phyloP scores from a whole-genome alignment of 306 rosid species.

The Arachis hypogaea region DNA sequence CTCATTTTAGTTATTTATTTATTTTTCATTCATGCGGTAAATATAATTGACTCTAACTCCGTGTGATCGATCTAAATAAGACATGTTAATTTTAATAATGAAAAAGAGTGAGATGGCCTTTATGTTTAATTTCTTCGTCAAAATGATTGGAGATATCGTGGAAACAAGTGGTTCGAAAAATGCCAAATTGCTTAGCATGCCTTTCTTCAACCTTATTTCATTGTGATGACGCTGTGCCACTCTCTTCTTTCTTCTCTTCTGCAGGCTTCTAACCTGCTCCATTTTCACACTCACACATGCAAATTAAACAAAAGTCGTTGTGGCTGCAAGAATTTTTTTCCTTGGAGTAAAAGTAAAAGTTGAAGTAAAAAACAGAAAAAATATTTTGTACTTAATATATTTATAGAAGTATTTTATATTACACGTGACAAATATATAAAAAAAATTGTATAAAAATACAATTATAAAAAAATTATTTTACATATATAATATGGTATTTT shows the following conservation, averaged over 20 bases:
- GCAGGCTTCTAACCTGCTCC: not conserved
- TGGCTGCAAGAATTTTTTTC: too few species aligned
- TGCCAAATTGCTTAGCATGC: not conserved
- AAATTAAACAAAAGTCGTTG: too few species aligned
- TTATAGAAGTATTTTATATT: too few species aligned
- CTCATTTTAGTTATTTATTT: too few species aligned
- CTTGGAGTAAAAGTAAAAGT: too few species aligned
- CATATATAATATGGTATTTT: too few species aligned
- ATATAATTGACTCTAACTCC: conserved; percentile 10
- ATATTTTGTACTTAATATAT: too few species aligned
- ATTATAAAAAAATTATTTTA: too few species aligned
- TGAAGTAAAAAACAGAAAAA: too few species aligned
- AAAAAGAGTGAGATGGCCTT: not conserved
- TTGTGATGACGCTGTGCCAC: not conserved
- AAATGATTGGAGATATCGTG: conserved; percentile 15
- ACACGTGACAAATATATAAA: too few species aligned
- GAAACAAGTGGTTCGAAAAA: conserved; percentile 25
- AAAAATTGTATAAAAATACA: too few species aligned
- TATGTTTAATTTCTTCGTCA: not conserved
- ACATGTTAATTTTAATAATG: conserved; percentile 11
- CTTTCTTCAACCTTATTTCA: conserved; percentile 6
- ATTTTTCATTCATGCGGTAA: conserved; percentile 3
- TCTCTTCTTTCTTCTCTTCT: not conserved
- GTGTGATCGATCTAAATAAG: conserved; percentile 20
- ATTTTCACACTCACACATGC: too few species aligned